Base-by-base conservation (phyloP, 768 basidiomycete species). In the Suillus paluster region DNA sequence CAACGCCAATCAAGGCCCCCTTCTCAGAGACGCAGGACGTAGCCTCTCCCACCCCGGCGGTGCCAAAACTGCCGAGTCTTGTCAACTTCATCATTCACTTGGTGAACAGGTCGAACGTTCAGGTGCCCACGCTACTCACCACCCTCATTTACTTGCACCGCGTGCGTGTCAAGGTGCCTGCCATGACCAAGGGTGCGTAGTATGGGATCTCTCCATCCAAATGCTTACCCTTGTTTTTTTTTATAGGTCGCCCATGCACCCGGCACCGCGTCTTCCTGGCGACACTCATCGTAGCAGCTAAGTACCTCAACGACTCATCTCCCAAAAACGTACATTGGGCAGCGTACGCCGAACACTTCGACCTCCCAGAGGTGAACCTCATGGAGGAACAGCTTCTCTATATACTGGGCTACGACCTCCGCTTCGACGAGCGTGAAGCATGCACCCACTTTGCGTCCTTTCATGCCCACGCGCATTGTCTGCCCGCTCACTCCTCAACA, bases 351-450 rank as follows among this genome's bases (percentile, higher is more conserved):
- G 79, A 80, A 46, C 78, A 92, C 65, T 96, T 94, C 79, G 87
- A 91, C 71, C 78, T 87, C 56, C 75, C 80, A 12, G 92, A 94
- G 79, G 88, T 98, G 75, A 97, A 96, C 76, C 83, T 96, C 64
- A 99, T 99, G 97, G 97, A 99, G 80, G 92, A 89, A 78, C 95
- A 99, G 78, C 86, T 99, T 33, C 87, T 99, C 58, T 90, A 85
- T 75, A 81, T 99, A 62, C 87, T 99, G 68, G 92, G 97, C 78
- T 96, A 92, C 73, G 90, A 98, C 75, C 86, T 99, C 60, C 88
- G 93, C 53, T 94, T 98, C 73, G 84, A 87, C 67, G 97, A 99
- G 77, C 77, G 79, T 30, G 95, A 97, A 69, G 89, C 90, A 10
- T 84, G 90, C 68, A 71, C 71, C 33, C 79, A 82, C 12, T 95